Evolutionary conservation across 176 grass and related monocot genomes (phyloP).

Genomic region (Poa pratensis): DNA sequence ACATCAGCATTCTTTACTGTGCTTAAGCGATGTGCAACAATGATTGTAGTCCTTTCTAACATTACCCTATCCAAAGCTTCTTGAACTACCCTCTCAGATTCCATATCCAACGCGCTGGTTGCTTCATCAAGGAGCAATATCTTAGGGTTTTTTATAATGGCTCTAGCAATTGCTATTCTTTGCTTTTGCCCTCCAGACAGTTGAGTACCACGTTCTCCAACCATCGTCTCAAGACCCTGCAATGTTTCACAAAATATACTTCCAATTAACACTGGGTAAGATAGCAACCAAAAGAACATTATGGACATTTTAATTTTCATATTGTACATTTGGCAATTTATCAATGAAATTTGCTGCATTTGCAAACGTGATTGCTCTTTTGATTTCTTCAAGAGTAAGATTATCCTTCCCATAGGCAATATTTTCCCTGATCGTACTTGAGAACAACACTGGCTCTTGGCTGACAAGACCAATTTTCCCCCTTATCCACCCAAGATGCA

Average conservation of each 20-base stretch:
- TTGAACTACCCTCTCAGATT: constrained; percentile 85
- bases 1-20: constrained; percentile 80
- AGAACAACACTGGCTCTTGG: constrained; percentile 87
- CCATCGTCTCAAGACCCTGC: constrained; percentile 78
- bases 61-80: constrained; percentile 82
- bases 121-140: constrained; percentile 95
- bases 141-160: constrained; percentile 79
- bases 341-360: constrained; percentile 89
- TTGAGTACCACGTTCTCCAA: constrained; percentile 86
- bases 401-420: constrained; percentile 78
- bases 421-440: constrained; percentile 77
- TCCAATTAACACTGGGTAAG: constrained; percentile 11
- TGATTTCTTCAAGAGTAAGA: constrained; percentile 62
- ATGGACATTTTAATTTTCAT: constrained; percentile 19
- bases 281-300: constrained; percentile 20
- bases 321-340: constrained; percentile 81
- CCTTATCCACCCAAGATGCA: constrained; percentile 72
- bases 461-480: constrained; percentile 78
- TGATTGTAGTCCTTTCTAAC: constrained; percentile 80
- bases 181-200: constrained; percentile 93
- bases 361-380: constrained; percentile 60
- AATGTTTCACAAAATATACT: constrained; percentile 33
- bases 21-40: constrained; percentile 88
- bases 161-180: constrained; percentile 92
- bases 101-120: constrained; percentile 85